Evolutionary conservation across 1,284 basidiomycete genomes (phyloP).

Genomic region (Sporisorium iseilematis-ciliati): DNA sequence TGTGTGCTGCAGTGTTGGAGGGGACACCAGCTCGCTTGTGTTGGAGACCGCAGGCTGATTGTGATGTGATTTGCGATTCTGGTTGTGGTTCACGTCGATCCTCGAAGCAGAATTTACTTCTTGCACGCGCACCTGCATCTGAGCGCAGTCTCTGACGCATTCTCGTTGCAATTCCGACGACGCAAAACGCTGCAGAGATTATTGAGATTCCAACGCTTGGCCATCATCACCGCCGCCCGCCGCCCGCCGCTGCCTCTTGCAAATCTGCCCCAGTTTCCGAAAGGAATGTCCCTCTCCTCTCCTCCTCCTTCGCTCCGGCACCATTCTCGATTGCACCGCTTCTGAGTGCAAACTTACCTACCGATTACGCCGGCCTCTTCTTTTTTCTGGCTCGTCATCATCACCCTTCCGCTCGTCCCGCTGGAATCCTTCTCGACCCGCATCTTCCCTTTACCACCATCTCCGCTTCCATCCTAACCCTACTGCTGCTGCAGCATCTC

Average conservation of each 20-base stretch:
- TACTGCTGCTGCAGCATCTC: neutral
- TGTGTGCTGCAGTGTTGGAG: no score
- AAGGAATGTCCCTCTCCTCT: no score
- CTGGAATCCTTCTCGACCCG: neutral
- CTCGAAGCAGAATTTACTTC: neutral
- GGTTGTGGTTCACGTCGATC: slow-evolving; percentile 1
- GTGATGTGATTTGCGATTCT: no score
- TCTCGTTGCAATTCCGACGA: no score
- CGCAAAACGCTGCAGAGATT: no score
- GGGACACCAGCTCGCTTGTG: slow-evolving; percentile 6
- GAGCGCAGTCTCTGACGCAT: neutral
- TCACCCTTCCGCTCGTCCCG: neutral
- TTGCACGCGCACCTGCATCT: neutral
- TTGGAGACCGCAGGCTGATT: neutral
- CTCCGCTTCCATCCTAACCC: neutral
- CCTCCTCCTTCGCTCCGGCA: no score
- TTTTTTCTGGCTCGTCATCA: slow-evolving; percentile 5
- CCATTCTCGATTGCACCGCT: no score
- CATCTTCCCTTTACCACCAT: neutral
- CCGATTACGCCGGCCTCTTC: neutral
- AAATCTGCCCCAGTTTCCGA: no score
- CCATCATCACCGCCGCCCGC: no score
- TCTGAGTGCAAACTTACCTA: no score
- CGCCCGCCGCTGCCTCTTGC: no score
- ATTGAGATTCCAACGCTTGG: no score